Evolutionary conservation across 2,329 filamentous ascomycete genomes (phyloP).

Genomic region (Didymella pomorum): DNA sequence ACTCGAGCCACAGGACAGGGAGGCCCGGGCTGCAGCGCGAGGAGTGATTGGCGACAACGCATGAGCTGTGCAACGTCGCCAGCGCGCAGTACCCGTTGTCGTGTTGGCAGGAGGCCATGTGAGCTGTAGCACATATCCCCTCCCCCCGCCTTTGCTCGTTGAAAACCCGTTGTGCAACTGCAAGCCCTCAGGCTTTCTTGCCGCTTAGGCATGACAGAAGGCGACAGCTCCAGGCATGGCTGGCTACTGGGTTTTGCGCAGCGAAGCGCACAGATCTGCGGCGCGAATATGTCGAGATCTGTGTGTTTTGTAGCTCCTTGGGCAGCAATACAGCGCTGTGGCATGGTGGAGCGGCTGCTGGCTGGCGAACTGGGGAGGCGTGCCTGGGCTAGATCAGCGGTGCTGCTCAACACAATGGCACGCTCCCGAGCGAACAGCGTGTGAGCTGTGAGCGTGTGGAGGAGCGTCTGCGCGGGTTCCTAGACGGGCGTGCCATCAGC

Average conservation of each 20-base stretch:
- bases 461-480: constrained; percentile 6
- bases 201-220: constrained; percentile 25
- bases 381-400: constrained; percentile 1
- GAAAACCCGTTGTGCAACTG: constrained; percentile 25
- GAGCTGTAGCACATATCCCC: constrained; percentile 20
- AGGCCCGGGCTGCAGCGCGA: constrained; percentile 21
- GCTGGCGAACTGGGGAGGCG: constrained; percentile 11
- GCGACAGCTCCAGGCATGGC: constrained; percentile 17
- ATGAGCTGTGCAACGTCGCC: constrained; percentile 29
- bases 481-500: constrained; percentile 5
- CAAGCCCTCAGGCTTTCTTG: constrained; percentile 24
- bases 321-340: constrained; percentile 16
- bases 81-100: constrained; percentile 27
- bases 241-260: constrained; percentile 22
- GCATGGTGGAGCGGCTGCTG: constrained; percentile 10
- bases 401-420: constrained; percentile 4
- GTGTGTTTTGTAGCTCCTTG: constrained; percentile 15
- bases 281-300: constrained; percentile 20
- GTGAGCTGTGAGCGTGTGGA: neutral
- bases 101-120: constrained; percentile 38
- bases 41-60: constrained; percentile 33
- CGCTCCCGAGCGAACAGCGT: constrained; percentile 1
- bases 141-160: constrained; percentile 27
- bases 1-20: constrained; percentile 26
- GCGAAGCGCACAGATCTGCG: constrained; percentile 26